Base-by-base conservation (phyloP, 306 rosid species). In the Mimosa pudica region DNA sequence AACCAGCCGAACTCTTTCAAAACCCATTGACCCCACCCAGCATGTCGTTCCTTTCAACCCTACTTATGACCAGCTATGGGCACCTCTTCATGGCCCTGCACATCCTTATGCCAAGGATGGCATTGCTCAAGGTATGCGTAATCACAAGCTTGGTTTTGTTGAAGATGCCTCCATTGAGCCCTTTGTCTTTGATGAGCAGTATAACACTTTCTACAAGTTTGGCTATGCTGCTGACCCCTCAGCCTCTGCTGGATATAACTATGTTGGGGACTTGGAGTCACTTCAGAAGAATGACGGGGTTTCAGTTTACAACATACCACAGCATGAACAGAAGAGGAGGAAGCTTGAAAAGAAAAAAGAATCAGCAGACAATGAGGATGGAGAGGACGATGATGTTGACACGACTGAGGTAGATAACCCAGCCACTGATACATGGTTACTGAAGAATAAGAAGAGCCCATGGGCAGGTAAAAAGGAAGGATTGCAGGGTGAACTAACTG, bases 401-500 rank as follows among this genome's bases (percentile, higher is more conserved):
- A 41, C 10, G 3, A 67, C 5, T 0, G 97, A 93, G 88, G 80
- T 86, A 33, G 90, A 89, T 12, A 91, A 93, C 74, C 99, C 98
- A 1, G 90, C 99, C 1, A 83, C 82, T 17, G 96, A 96, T 4
- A 66, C 77, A 45, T 93, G 99, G 98, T 80, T 96, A 82, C 51
- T 83, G 92, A 93, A 89, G 90, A 96, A 96, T 44, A 87, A 88
- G 89, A 89, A 89, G 94, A 93, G 96, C 51, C 99, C 99, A 1
- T 93, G 99, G 98, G 87, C 97, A 0, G 97, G 99, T 35, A 96
- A 91, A 92, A 96, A 91, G 87, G 98, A 93, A 55, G 97, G 94
- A 10, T 58, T 84, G 69, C 92, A 88, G 33, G 74, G 85, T 1
- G 98, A 96, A 83, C 85, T 93, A 1, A 91, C 94, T 0, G 97